These are phyloP conservation scores for Cladosporium sphaerospermum DNA, from an alignment of 2,329 filamentous ascomycete genomes.

Conservation along the genomic window DNA sequence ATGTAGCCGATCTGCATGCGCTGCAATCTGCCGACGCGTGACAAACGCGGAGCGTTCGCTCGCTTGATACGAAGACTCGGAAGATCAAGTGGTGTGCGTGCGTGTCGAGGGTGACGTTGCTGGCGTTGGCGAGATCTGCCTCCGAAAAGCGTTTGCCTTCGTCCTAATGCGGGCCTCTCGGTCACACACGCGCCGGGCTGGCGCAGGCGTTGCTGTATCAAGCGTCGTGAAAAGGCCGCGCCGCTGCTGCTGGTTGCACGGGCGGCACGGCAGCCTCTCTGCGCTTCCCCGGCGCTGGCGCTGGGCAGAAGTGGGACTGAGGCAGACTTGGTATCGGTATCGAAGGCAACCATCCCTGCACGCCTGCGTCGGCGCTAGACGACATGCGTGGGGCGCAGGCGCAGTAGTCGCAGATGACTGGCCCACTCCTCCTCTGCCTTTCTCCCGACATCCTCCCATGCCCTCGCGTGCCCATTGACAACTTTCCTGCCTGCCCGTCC, in stretches of 20 bases:
- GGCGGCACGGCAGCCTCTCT: background rate
- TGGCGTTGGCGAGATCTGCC: too few relatives aligned
- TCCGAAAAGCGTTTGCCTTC: too few relatives aligned
- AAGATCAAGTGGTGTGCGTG: too few relatives aligned
- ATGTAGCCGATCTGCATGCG: background rate
- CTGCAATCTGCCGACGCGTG: background rate
- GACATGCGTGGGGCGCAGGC: conserved; percentile 5
- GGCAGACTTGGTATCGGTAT: background rate
- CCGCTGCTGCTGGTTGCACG: background rate
- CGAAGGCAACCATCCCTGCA: conserved; percentile 11
- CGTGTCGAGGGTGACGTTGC: too few relatives aligned
- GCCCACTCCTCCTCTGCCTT: background rate
- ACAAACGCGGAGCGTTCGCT: background rate
- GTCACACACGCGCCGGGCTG: too few relatives aligned
- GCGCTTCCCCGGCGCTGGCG: background rate
- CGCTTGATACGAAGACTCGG: background rate
- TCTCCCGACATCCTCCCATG: background rate
- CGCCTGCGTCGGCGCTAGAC: conserved; percentile 5
- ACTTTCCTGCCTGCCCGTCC: background rate
- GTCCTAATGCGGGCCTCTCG: too few relatives aligned
- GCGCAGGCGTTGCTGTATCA: too few relatives aligned
- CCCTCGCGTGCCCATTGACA: conserved; percentile 9
- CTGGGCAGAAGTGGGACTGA: too few relatives aligned
- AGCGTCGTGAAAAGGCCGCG: too few relatives aligned
- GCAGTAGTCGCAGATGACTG: background rate